Conservation (phyloP, 164 flowering plant species). For the Annona cherimola region DNA sequence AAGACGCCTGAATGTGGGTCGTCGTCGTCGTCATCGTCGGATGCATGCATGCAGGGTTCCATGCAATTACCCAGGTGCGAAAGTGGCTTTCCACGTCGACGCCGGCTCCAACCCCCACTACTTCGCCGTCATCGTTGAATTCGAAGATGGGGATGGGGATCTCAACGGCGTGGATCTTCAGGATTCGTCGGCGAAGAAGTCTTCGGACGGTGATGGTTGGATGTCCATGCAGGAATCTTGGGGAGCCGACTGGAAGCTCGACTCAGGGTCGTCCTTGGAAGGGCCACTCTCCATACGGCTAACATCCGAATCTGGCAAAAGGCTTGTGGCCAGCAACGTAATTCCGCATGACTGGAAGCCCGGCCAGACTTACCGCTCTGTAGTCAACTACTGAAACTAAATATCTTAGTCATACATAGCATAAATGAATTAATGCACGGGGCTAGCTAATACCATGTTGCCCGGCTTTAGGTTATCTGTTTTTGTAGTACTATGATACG, state of each 20-base stretch:
- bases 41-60: constrained; percentile 22
- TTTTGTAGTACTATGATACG: too few relatives aligned
- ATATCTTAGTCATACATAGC: too few relatives aligned
- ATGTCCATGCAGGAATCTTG: constrained; percentile 48
- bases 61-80: constrained; percentile 40
- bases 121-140: constrained; percentile 39
- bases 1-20: too few relatives aligned
- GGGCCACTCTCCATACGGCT: constrained; percentile 49
- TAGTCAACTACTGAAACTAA: constrained; percentile 36
- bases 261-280: constrained; percentile 26
- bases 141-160: constrained; percentile 52
- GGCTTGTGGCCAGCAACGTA: constrained; percentile 48
- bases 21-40: not conserved
- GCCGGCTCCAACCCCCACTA: constrained; percentile 50
- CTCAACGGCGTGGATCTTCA: constrained; percentile 35
- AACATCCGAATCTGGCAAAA: constrained; percentile 31
- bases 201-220: constrained; percentile 23
- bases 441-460: too few relatives aligned
- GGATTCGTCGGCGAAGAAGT: constrained; percentile 9
- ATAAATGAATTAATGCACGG: too few relatives aligned
- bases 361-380: constrained; percentile 49
- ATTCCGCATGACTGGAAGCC: constrained; percentile 63
- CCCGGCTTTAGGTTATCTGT: too few relatives aligned
- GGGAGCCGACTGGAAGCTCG: constrained; percentile 63
- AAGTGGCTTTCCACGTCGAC: constrained; percentile 49